A percentile compares a stretch with the other conserved stretches of the same genome.
Conservation (phyloP, 2,329 filamentous ascomycete genomes). For the Epichloe bromicola region DNA sequence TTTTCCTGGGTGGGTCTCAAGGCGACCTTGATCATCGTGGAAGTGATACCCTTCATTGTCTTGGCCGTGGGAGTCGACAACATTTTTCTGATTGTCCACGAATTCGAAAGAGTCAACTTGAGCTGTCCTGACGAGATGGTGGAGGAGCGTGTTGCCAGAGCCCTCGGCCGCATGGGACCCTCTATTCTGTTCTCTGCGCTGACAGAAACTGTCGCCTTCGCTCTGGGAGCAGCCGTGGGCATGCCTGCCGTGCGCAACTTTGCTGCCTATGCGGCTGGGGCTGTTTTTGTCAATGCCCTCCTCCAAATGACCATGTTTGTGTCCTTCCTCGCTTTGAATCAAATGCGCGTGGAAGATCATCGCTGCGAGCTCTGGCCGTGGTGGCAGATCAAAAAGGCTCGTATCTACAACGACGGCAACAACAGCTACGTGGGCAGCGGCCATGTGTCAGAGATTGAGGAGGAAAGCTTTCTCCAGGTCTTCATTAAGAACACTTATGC, state of each 20-base stretch:
- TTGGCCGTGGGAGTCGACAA: constrained; percentile 96
- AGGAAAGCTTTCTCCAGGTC: constrained; percentile 70
- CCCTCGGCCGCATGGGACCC: constrained; percentile 90
- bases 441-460: constrained; percentile 59
- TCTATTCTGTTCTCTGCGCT: constrained; percentile 92
- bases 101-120: constrained; percentile 89
- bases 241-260: constrained; percentile 99
- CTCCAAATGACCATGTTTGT: constrained; percentile 96
- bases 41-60: constrained; percentile 96
- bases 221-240: constrained; percentile 81
- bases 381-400: constrained; percentile 63
- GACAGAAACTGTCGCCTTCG: constrained; percentile 88
- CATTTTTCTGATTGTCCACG: constrained; percentile 96
- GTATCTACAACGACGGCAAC: constrained; percentile 45
- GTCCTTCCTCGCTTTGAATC: constrained; percentile 81
- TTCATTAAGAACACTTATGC: constrained; percentile 90
- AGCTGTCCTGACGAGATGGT: constrained; percentile 83
- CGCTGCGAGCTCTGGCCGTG: constrained; percentile 90
- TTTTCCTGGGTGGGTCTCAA: constrained; percentile 89
- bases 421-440: constrained; percentile 43
- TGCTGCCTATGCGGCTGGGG: constrained; percentile 88
- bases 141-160: constrained; percentile 71
- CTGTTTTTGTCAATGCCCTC: constrained; percentile 94
- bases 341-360: constrained; percentile 75
- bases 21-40: constrained; percentile 92